These are phyloP conservation scores for Trichoderma semiorbis DNA, from an alignment of 2,329 filamentous ascomycete genomes.

Conservation along the genomic window DNA sequence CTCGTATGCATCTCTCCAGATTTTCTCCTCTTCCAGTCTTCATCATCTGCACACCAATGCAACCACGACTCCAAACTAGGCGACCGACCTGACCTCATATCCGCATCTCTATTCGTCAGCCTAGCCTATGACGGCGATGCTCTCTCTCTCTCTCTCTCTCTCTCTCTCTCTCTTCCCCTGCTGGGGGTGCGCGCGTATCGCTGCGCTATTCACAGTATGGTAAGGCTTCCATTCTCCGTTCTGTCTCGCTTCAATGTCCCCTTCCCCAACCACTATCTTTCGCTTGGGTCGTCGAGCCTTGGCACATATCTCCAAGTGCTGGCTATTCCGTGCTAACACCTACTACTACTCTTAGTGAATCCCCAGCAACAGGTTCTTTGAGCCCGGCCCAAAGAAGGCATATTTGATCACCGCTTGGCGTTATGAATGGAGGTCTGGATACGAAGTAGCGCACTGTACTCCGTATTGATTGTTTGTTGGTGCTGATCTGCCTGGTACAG, in stretches of 20 bases:
- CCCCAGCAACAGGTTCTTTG: neutral
- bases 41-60: conserved; percentile 3
- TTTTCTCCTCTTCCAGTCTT: neutral
- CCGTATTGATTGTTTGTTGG: neutral
- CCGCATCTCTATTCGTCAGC: neutral
- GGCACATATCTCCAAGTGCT: neutral
- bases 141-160: neutral
- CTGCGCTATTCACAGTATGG: neutral
- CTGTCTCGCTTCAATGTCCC: neutral
- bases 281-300: neutral
- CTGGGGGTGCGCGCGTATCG: neutral
- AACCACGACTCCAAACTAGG: neutral
- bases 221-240: neutral
- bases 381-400: neutral
- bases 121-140: neutral
- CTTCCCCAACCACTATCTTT: neutral
- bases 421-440: neutral
- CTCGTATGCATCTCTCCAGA: neutral
- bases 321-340: neutral
- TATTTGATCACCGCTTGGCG: neutral
- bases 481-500: neutral
- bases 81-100: neutral
- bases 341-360: neutral
- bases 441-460: neutral
- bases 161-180: neutral